Percentiles rank a stretch among this genome's conserved stretches.
Evolutionary conservation across 2,329 filamentous ascomycete genomes (phyloP).

Genomic region (Neonectria neomacrospora): DNA sequence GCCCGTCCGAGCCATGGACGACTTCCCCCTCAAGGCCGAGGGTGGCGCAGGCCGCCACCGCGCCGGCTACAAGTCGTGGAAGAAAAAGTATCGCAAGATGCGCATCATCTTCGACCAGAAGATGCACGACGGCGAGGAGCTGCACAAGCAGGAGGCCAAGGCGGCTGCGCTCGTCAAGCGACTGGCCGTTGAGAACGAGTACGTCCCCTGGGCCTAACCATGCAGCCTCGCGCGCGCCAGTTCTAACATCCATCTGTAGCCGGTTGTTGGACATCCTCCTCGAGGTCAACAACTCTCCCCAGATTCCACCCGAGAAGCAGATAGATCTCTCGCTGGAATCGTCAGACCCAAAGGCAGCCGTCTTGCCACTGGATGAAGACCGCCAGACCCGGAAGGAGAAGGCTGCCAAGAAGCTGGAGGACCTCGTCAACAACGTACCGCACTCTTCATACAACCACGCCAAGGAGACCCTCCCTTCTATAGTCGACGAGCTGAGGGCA

Average conservation of each 20-base stretch:
- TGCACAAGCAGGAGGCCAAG: slow-evolving; percentile 84
- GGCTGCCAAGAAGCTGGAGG: slow-evolving; percentile 60
- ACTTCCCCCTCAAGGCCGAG: slow-evolving; percentile 55
- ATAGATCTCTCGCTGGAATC: slow-evolving; percentile 73
- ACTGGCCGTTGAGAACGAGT: slow-evolving; percentile 94
- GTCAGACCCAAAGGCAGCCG: slow-evolving; percentile 52
- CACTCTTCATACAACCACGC: slow-evolving; percentile 64
- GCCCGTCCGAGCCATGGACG: slow-evolving; percentile 44
- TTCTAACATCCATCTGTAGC: slow-evolving; percentile 59
- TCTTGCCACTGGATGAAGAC: slow-evolving; percentile 47
- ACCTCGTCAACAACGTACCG: slow-evolving; percentile 64
- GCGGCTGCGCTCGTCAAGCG: slow-evolving; percentile 84
- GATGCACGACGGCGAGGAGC: slow-evolving; percentile 82
- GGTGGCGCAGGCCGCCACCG: slow-evolving; percentile 55
- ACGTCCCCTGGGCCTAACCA: slow-evolving; percentile 49
- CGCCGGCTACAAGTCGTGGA: slow-evolving; percentile 75
- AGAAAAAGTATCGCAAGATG: slow-evolving; percentile 97
- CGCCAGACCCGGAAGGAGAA: slow-evolving; percentile 54
- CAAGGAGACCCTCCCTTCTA: slow-evolving; percentile 70
- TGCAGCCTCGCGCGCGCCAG: slow-evolving; percentile 17
- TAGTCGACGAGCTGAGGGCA: slow-evolving; percentile 61
- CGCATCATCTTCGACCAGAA: slow-evolving; percentile 80
- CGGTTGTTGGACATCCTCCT: slow-evolving; percentile 89
- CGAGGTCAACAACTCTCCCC: slow-evolving; percentile 86
- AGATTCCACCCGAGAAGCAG: slow-evolving; percentile 79